A percentile compares a stretch with the other conserved stretches of the same genome.
These are phyloP conservation scores for Xylariaceae sp. DNA, from an alignment of 2,329 filamentous ascomycete species.

Conservation along the genomic window DNA sequence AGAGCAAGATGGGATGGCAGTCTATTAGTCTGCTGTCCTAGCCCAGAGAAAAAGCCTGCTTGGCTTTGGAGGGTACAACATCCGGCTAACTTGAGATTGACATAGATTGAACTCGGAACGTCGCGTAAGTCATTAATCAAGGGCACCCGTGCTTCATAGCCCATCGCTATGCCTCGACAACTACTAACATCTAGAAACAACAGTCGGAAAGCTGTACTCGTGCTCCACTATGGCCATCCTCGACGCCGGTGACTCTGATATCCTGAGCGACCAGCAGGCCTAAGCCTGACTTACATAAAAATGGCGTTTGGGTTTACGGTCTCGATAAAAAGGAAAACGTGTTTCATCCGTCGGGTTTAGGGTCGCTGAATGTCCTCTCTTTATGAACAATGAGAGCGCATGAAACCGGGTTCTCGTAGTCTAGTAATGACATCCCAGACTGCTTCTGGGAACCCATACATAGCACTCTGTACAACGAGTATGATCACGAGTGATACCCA, in stretches of 20 bases:
- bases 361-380: slow-evolving; percentile 9
- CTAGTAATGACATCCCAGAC: slow-evolving; percentile 11
- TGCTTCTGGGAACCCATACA: slow-evolving; percentile 9
- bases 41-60: slow-evolving; percentile 88
- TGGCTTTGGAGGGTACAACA: slow-evolving; percentile 83
- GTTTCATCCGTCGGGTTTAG: slow-evolving; percentile 16
- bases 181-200: slow-evolving; percentile 13
- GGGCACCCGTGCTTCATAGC: neutral
- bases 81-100: slow-evolving; percentile 50
- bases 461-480: slow-evolving; percentile 20
- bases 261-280: slow-evolving; percentile 72
- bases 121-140: slow-evolving; percentile 17
- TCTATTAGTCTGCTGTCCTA: slow-evolving; percentile 9
- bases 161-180: neutral
- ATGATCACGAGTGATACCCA: slow-evolving; percentile 32
- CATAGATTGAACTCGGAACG: slow-evolving; percentile 92
- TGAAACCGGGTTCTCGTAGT: slow-evolving; percentile 16
- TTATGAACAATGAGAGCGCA: slow-evolving; percentile 15
- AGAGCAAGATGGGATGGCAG: slow-evolving; percentile 7
- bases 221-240: slow-evolving; percentile 96
- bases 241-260: slow-evolving; percentile 98
- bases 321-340: slow-evolving; percentile 26
- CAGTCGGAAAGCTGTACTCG: slow-evolving; percentile 98
- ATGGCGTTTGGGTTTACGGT: slow-evolving; percentile 32
- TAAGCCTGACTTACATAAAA: slow-evolving; percentile 40